These are phyloP conservation scores for Penicillium paxilli DNA, from an alignment of 495 filamentous ascomycete genomes.

Conservation along the genomic window DNA sequence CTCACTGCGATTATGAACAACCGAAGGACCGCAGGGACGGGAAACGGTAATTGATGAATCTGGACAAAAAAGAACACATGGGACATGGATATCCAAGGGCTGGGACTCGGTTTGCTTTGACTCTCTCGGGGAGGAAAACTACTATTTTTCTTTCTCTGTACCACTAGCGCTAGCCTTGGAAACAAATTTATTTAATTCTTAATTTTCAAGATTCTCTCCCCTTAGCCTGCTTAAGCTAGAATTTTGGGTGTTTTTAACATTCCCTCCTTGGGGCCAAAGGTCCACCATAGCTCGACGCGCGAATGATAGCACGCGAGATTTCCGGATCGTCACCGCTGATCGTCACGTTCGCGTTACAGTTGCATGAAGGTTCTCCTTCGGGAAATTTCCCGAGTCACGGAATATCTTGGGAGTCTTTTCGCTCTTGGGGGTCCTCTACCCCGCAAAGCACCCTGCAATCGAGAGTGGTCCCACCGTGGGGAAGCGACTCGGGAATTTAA, in stretches of 20 bases:
- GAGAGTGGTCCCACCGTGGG: too few relatives aligned
- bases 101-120: neutral
- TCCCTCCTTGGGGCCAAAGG: neutral
- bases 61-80: neutral
- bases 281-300: neutral
- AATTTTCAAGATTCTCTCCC: neutral
- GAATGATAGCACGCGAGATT: neutral
- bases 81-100: neutral
- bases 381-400: neutral
- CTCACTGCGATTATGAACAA: neutral
- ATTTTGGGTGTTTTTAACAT: neutral
- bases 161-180: neutral
- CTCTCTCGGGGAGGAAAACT: neutral
- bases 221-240: too few relatives aligned
- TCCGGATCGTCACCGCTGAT: conserved; percentile 2
- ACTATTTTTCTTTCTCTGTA: neutral
- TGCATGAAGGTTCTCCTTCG: neutral
- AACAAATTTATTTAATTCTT: neutral
- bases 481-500: neutral
- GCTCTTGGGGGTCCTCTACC: neutral
- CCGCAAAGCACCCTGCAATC: neutral
- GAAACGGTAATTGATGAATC: neutral
- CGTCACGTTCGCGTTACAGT: neutral
- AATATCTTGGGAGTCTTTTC: neutral
- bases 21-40: neutral